These are phyloP conservation scores for Gigaspora rosea DNA, from an alignment of 192 early-diverging fungal species.

Conservation along the genomic window DNA sequence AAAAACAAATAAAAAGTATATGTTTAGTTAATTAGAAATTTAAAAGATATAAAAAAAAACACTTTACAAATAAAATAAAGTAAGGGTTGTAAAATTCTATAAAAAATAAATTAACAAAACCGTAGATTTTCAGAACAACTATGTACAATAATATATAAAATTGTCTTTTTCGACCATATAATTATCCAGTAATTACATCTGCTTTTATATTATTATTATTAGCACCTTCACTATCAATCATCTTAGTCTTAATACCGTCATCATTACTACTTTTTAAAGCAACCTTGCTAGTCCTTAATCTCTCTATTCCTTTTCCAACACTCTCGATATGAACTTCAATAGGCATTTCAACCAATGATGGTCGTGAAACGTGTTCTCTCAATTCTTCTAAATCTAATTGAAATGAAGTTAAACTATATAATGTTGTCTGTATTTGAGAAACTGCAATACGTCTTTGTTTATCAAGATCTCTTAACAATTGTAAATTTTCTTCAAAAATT, in stretches of 20 bases:
- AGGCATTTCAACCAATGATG: slow-evolving; percentile 35
- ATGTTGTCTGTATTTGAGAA: slow-evolving; percentile 40
- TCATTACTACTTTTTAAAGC: slow-evolving; percentile 13
- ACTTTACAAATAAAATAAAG: no score
- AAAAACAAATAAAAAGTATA: no score
- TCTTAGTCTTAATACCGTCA: not conserved
- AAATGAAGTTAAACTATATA: slow-evolving; percentile 51
- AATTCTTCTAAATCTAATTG: slow-evolving; percentile 56
- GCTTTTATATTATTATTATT: no score
- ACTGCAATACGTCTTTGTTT: slow-evolving; percentile 45
- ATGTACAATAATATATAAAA: no score
- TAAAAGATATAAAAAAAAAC: no score
- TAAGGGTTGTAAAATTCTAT: no score
- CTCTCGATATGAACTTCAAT: slow-evolving; percentile 47
- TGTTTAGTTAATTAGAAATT: no score
- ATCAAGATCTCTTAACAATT: slow-evolving; percentile 42
- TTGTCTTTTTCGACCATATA: no score
- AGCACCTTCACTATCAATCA: not conserved
- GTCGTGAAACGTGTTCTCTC: slow-evolving; percentile 44
- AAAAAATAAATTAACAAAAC: no score
- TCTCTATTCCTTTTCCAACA: slow-evolving; percentile 42
- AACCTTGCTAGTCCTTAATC: slow-evolving; percentile 43
- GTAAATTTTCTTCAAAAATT: slow-evolving; percentile 45
- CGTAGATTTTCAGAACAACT: no score
- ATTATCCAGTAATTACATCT: no score